Evolutionary conservation across 2,329 filamentous ascomycete genomes (phyloP).

Genomic region (Ciborinia camelliae): DNA sequence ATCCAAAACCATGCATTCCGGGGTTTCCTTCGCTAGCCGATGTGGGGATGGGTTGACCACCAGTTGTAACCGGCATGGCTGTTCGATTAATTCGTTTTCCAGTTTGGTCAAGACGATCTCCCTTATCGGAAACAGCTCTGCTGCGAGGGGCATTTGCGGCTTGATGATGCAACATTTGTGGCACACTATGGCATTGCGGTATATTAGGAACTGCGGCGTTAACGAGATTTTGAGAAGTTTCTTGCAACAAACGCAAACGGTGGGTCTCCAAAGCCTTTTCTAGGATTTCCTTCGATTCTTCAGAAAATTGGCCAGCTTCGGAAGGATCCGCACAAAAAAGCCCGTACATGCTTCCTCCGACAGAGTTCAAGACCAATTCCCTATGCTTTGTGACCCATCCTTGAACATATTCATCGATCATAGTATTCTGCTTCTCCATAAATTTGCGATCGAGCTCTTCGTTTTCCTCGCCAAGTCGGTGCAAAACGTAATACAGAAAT

Average conservation of each 20-base stretch:
- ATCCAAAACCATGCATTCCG: neutral
- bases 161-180: neutral
- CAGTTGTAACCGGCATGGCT: neutral
- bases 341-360: neutral
- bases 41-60: neutral
- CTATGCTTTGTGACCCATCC: conserved; percentile 23
- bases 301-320: neutral
- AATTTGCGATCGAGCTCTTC: conserved; percentile 8
- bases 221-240: neutral
- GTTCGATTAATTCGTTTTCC: neutral
- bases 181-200: neutral
- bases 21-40: neutral
- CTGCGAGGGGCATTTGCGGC: neutral
- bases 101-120: neutral
- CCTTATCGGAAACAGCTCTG: neutral
- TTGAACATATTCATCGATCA: conserved; percentile 26
- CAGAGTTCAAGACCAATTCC: neutral
- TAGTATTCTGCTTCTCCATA: neutral
- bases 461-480: conserved; percentile 25
- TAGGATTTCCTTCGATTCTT: neutral
- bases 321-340: conserved; percentile 5
- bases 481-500: conserved; percentile 36
- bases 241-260: neutral
- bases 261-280: neutral
- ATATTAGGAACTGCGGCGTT: neutral